Conservation (phyloP, 176 grass and related monocot species). For the Oryza nivara region DNA sequence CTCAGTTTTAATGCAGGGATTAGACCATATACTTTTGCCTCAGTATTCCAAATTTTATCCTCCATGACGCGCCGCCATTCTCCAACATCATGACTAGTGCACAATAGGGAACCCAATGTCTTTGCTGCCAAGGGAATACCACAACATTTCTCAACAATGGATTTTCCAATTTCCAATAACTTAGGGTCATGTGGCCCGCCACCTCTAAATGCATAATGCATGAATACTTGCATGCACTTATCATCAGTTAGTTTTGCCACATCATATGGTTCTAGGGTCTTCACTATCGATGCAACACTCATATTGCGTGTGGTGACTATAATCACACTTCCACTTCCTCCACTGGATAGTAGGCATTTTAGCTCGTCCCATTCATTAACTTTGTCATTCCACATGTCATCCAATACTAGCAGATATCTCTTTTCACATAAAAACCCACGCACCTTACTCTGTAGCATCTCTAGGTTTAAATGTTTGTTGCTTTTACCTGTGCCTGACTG, state of each 20-base stretch:
- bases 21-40: neutral
- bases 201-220: neutral
- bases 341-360: neutral
- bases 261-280: neutral
- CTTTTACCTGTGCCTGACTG: too few relatives aligned
- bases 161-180: neutral
- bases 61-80: neutral
- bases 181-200: neutral
- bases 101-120: neutral
- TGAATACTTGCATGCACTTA: neutral
- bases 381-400: too few relatives aligned
- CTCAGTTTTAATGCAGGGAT: neutral
- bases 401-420: too few relatives aligned
- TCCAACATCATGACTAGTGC: neutral
- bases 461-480: too few relatives aligned
- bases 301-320: neutral
- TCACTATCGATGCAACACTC: neutral
- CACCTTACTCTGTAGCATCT: too few relatives aligned
- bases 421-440: too few relatives aligned
- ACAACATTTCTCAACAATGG: neutral
- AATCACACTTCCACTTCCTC: neutral
- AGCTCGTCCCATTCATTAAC: neutral
- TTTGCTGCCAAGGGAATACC: neutral
- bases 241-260: neutral
- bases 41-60: neutral